Percentiles rank a stretch among this genome's conserved stretches.
Evolutionary conservation across 352 stramenopile genomes (phyloP).

Genomic region (Phytophthora constricta): DNA sequence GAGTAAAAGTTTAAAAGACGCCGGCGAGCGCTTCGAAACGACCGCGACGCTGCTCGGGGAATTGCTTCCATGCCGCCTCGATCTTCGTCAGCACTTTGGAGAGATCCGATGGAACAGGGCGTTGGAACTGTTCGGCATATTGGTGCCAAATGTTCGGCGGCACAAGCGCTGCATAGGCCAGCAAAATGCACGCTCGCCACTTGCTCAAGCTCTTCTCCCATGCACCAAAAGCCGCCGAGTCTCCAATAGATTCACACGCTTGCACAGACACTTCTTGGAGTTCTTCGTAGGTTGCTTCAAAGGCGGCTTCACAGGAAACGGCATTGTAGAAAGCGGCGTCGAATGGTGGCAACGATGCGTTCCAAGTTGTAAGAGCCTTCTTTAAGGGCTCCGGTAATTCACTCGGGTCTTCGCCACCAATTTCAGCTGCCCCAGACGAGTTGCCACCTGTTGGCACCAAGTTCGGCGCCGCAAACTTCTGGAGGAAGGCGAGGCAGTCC

Average conservation of each 20-base stretch:
- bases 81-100: slow-evolving; percentile 40
- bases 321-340: slow-evolving; percentile 80
- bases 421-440: slow-evolving; percentile 24
- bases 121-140: slow-evolving; percentile 66
- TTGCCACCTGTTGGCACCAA: slow-evolving; percentile 25
- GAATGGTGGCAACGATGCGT: slow-evolving; percentile 76
- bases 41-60: slow-evolving; percentile 59
- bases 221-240: slow-evolving; percentile 39
- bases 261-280: slow-evolving; percentile 66
- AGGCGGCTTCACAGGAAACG: slow-evolving; percentile 76
- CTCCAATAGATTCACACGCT: slow-evolving; percentile 43
- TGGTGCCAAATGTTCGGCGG: slow-evolving; percentile 66
- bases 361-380: slow-evolving; percentile 59
- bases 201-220: slow-evolving; percentile 63
- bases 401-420: slow-evolving; percentile 70
- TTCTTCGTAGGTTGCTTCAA: slow-evolving; percentile 62
- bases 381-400: slow-evolving; percentile 61
- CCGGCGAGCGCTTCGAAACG: slow-evolving; percentile 58
- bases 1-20: slow-evolving; percentile 25
- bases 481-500: slow-evolving; percentile 64
- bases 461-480: slow-evolving; percentile 62
- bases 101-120: slow-evolving; percentile 57
- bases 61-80: slow-evolving; percentile 51
- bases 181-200: slow-evolving; percentile 71
- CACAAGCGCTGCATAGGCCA: slow-evolving; percentile 76